Base-by-base conservation (phyloP, 2,329 filamentous ascomycete species). In the Helotiales sp. region DNA sequence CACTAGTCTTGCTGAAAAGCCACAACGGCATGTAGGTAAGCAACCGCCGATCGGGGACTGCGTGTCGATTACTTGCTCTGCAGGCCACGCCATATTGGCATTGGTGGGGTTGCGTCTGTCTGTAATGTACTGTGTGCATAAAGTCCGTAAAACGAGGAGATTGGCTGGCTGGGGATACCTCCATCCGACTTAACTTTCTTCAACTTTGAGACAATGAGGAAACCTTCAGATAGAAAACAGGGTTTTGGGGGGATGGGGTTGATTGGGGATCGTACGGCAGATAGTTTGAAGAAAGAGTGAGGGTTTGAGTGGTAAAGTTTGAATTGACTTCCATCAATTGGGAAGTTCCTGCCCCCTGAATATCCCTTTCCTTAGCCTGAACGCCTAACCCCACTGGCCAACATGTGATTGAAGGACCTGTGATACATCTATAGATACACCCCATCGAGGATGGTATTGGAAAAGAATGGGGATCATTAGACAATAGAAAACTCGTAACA, bases 391-490 rank as follows among this genome's bases (percentile, higher is more conserved):
- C 26, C 24, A 20, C 24, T 17, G 20, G 59, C 5, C 59, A n/a
- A 37, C 43, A 37, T 61, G 2, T 47, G 20, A 37, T n/a, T 22
- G 30, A 40, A 15, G 32, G 47, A 62, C 60, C 28, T 28, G 47
- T 54, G 58, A n/a, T 37, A 49, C 47, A 17, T 40, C 40, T 50
- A 37, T 58, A 49, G 34, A 34, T 59, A 59, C 37, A 63, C n/a
- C 43, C 55, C 40, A 11, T 43, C 28, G 11, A 37, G 13, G 47
- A 47, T 55, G 17, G 32, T 22, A 57, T 61, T 20, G 37, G 34
- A 47, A 24, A 57, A 45, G 37, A 47, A 57, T 55, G 37, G 50
- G 50, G 57, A 62, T 52, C 60, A 62, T 62, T 52, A 34, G 30
- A 62, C n/a, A 40, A 20, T 37, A 62, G 30, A 28, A 62, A 54